These are phyloP conservation scores for Cymbopogon flexuosus DNA, from an alignment of 202 grass and related monocot genomes.

Conservation along the genomic window DNA sequence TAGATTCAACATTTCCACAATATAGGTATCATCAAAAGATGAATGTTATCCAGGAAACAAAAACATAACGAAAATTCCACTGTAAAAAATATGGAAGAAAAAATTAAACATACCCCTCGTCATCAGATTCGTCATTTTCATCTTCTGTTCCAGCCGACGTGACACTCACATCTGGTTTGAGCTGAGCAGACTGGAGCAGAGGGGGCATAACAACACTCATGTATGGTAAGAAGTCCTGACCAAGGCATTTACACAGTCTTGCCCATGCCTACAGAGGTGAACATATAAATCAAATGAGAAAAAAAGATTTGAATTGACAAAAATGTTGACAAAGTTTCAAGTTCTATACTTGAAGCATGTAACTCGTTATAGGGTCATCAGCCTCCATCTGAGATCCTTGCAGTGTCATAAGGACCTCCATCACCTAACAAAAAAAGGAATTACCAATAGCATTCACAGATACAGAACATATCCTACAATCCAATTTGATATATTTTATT, in stretches of 20 bases:
- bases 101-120: constrained; percentile 53
- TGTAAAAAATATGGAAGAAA: constrained; percentile 3
- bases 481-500: background rate
- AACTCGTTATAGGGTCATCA: constrained; percentile 77
- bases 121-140: constrained; percentile 68
- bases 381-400: constrained; percentile 86
- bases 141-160: constrained; percentile 54
- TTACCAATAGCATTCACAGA: background rate
- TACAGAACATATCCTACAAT: constrained; percentile 14
- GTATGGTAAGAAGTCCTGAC: constrained; percentile 83
- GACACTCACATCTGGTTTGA: constrained; percentile 76
- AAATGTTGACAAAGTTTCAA: constrained; percentile 3
- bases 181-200: constrained; percentile 75
- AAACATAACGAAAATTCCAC: constrained; percentile 16
- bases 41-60: constrained; percentile 25
- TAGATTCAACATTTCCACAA: constrained; percentile 37
- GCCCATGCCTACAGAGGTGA: constrained; percentile 57
- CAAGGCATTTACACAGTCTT: constrained; percentile 72
- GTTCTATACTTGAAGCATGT: constrained; percentile 65
- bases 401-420: constrained; percentile 74
- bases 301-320: background rate
- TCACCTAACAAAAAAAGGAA: constrained; percentile 51
- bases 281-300: constrained; percentile 27
- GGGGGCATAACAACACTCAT: constrained; percentile 83
- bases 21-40: constrained; percentile 31